Evolutionary conservation across 148 eudicot species (phyloP).

Genomic region (Vaccinium myrtillus): DNA sequence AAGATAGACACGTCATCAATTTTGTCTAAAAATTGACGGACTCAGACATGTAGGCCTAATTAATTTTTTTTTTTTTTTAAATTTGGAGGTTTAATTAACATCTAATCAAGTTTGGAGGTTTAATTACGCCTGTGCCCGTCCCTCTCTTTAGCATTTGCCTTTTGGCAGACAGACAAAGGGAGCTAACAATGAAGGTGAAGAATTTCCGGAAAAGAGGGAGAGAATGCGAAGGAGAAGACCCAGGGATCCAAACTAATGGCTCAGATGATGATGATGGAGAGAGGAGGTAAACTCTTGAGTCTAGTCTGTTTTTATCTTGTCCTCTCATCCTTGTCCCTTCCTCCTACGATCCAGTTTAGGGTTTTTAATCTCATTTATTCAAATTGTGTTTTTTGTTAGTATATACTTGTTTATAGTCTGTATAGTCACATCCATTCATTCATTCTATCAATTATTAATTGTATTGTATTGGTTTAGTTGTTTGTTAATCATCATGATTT

Average conservation of each 20-base stretch:
- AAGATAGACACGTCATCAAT: too few relatives aligned
- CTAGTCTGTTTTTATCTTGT: background rate
- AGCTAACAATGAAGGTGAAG: conserved; percentile 33
- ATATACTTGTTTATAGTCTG: background rate
- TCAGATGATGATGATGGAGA: conserved; percentile 60
- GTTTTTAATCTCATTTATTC: background rate
- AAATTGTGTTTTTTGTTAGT: background rate
- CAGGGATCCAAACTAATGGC: conserved; percentile 11
- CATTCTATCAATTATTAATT: background rate
- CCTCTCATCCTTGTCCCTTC: background rate
- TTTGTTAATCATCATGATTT: background rate
- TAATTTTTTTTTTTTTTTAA: too few relatives aligned
- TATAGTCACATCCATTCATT: background rate
- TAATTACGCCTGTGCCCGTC: too few relatives aligned
- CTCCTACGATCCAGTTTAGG: conserved; percentile 9
- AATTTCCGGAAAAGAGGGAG: conserved; percentile 61
- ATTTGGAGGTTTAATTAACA: too few relatives aligned
- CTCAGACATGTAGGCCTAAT: too few relatives aligned
- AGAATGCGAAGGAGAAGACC: conserved; percentile 40
- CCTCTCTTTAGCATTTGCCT: too few relatives aligned
- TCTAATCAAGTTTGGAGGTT: too few relatives aligned
- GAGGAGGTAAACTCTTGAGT: conserved; percentile 35
- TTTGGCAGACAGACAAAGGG: too few relatives aligned
- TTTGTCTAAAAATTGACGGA: too few relatives aligned
- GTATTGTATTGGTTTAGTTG: background rate